Conservation (phyloP, 1,284 basidiomycete genomes). For the Austroboletus novae-zelandiae region DNA sequence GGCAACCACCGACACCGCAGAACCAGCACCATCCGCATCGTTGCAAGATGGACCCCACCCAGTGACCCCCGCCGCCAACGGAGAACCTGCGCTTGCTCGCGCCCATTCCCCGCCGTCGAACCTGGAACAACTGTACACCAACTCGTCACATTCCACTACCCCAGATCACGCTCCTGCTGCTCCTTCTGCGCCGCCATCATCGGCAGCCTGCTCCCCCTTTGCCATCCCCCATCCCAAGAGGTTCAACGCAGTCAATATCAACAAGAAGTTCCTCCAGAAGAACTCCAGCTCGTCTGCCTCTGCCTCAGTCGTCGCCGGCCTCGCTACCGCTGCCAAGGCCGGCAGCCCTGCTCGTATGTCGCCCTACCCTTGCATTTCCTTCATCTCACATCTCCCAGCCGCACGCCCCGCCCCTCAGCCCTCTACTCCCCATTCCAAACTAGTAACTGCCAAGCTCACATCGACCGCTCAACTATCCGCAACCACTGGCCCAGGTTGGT, state of each 20-base stretch:
- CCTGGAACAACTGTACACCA: slow-evolving; percentile 8
- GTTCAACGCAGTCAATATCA: slow-evolving; percentile 86
- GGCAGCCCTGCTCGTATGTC: slow-evolving; percentile 52
- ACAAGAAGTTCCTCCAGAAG: slow-evolving; percentile 93
- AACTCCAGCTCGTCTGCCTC: slow-evolving; percentile 44
- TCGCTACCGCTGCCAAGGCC: slow-evolving; percentile 45
- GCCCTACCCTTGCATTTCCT: neutral
- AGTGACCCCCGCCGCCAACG: slow-evolving; percentile 12
- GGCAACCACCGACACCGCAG: slow-evolving; percentile 58
- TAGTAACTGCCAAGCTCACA: slow-evolving; percentile 84
- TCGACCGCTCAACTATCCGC: slow-evolving; percentile 54
- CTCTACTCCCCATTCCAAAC: slow-evolving; percentile 64
- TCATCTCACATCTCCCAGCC: slow-evolving; percentile 25
- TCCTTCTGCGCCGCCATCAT: slow-evolving; percentile 15
- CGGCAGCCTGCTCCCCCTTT: slow-evolving; percentile 24
- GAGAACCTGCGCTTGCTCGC: slow-evolving; percentile 8
- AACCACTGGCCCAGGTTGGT: slow-evolving; percentile 68
- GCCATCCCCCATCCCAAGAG: slow-evolving; percentile 68
- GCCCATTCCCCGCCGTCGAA: slow-evolving; percentile 16
- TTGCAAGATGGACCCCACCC: slow-evolving; percentile 40
- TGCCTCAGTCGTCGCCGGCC: slow-evolving; percentile 37
- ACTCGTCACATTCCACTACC: slow-evolving; percentile 8
- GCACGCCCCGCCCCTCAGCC: slow-evolving; percentile 57
- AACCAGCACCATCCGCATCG: slow-evolving; percentile 42
- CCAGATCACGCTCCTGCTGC: slow-evolving; percentile 22